phyloP scores from a whole-genome alignment of 306 rosid species.

The Boehmeria nivea region DNA sequence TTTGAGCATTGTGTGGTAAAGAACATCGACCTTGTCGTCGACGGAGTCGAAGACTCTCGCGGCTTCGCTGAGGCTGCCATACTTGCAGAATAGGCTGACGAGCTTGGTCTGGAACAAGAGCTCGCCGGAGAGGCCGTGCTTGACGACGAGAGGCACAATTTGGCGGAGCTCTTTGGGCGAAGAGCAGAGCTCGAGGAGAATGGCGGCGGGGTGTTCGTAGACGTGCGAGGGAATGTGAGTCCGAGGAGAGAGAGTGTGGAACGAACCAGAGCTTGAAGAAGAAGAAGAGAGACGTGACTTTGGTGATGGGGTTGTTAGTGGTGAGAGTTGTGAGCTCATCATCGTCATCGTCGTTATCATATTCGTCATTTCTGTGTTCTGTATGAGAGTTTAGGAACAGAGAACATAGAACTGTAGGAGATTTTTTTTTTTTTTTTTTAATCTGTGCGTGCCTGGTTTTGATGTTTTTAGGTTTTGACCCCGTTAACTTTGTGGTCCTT shows the following conservation, averaged over 20 bases:
- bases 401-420: too few relatives aligned
- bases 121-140: slow-evolving; percentile 60
- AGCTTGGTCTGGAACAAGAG: slow-evolving; percentile 86
- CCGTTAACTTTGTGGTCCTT: too few relatives aligned
- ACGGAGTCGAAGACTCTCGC: slow-evolving; percentile 62
- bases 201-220: slow-evolving; percentile 73
- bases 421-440: too few relatives aligned
- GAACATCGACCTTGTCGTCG: slow-evolving; percentile 57
- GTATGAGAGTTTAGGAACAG: too few relatives aligned
- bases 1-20: slow-evolving; percentile 84
- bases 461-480: too few relatives aligned
- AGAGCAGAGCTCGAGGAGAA: slow-evolving; percentile 74
- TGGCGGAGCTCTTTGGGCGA: slow-evolving; percentile 66
- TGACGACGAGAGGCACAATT: slow-evolving; percentile 61
- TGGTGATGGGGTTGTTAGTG: slow-evolving; percentile 7
- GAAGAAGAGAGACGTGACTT: neutral
- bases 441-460: too few relatives aligned
- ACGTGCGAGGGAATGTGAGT: slow-evolving; percentile 68
- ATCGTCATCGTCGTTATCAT: neutral
- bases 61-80: slow-evolving; percentile 54
- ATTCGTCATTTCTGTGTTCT: too few relatives aligned
- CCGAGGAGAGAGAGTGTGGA: slow-evolving; percentile 48
- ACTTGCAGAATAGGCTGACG: slow-evolving; percentile 67
- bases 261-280: neutral
- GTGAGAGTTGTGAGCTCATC: slow-evolving; percentile 43